Base-by-base conservation (phyloP, 2,329 filamentous ascomycete species). In the Neofusicoccum laricinum region DNA sequence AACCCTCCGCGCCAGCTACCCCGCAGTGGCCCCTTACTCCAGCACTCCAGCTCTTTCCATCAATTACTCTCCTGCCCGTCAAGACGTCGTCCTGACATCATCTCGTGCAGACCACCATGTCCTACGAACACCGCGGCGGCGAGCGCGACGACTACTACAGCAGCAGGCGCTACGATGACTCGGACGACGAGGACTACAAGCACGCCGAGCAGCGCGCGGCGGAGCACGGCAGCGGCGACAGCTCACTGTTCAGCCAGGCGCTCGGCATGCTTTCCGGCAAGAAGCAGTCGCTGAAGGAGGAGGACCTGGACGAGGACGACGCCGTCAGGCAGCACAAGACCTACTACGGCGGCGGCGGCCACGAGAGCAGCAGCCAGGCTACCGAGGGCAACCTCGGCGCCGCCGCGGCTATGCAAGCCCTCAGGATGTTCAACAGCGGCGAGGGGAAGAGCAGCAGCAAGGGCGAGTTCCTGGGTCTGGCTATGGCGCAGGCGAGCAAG, bases 401-500 rank as follows among this genome's bases (percentile, higher is more conserved):
- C 70, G 89, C 93, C 61, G 91, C 91, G 66, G 92, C 91, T 17
- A 88, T 93, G 85, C 89, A 93, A 76, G 91, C 91, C 0, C 76
- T 93, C 68, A 93, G 93, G 81, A 86, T 89, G 82, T 96, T 96
- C 78, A 86, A 84, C 41, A 82, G 84, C 53, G 84, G 87, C 21
- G 76, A 71, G 17, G 67, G 73, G 19, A 67, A 70, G 77, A 80
- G 68, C 68, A 79, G 67, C n/a, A 74, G 73, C 21, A 89, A 96
- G 83, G 92, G 89, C 75, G 86, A 89, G 67, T 92, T 97, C 72
- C 85, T 97, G 67, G 91, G 90, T 4, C 82, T 96, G 75, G 93
- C 93, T 48, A 93, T 97, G 91, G 87, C 85, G 8, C 90, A 97
- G 81, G 93, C 92, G 38, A 89, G 88, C 72, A 93, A 93, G 83